Percentiles rank a stretch among this genome's conserved stretches.
Conservation (phyloP, 2,329 filamentous ascomycete genomes). For the Neurospora sp. region DNA sequence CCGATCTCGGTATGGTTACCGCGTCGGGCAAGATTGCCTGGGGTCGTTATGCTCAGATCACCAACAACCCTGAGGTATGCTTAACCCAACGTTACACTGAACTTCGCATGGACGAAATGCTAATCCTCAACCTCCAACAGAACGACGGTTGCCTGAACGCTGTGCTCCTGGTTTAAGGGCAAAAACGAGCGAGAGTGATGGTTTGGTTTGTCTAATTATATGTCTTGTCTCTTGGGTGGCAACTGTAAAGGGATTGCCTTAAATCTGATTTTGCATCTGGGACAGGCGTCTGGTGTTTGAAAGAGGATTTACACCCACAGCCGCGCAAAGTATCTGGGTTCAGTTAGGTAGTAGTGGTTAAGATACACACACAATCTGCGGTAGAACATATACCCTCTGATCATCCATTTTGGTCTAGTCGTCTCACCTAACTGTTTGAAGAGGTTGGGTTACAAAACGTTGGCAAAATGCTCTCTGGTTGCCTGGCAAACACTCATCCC, state of each 20-base stretch:
- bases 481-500: too few relatives aligned
- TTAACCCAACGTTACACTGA: not conserved
- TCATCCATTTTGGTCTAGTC: not conserved
- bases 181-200: not conserved
- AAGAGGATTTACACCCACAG: constrained; percentile 4
- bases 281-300: constrained; percentile 16
- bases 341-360: not conserved
- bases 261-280: constrained; percentile 11
- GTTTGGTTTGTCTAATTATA: not conserved
- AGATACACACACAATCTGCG: not conserved
- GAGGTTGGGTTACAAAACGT: not conserved
- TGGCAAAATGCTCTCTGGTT: not conserved
- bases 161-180: constrained; percentile 19
- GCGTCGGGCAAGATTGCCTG: constrained; percentile 88
- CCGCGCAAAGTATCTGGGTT: constrained; percentile 1
- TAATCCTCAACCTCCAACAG: not conserved
- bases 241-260: constrained; percentile 3
- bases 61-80: constrained; percentile 37
- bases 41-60: constrained; percentile 73
- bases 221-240: not conserved
- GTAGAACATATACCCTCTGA: not conserved
- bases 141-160: constrained; percentile 24
- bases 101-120: not conserved
- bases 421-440: not conserved
- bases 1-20: constrained; percentile 82